Evolutionary conservation across 2,329 filamentous ascomycete genomes (phyloP).

Genomic region (Pseudonectria foliicola): DNA sequence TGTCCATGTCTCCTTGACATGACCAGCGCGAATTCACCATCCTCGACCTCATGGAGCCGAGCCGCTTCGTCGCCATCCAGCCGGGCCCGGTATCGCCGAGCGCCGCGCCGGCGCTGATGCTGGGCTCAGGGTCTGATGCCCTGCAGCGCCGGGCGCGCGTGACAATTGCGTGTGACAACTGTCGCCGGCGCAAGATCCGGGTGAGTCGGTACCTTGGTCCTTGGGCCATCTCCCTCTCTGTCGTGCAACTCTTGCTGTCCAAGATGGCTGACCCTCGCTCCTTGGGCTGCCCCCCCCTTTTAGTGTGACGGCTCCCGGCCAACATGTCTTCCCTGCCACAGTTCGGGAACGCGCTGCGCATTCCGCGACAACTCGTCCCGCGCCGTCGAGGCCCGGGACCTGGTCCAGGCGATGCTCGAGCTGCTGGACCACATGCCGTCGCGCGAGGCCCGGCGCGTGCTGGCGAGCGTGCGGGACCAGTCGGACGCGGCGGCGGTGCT

Average conservation of each 20-base stretch:
- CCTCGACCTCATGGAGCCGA: too few relatives aligned
- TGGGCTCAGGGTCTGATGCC: too few relatives aligned
- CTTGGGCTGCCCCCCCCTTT: not conserved
- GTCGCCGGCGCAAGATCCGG: conserved; percentile 16
- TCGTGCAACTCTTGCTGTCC: not conserved
- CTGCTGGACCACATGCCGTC: conserved; percentile 16
- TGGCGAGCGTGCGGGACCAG: conserved; percentile 15
- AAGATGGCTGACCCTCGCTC: too few relatives aligned
- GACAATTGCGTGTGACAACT: conserved; percentile 18
- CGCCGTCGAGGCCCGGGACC: not conserved
- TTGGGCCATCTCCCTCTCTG: not conserved
- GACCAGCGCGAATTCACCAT: too few relatives aligned
- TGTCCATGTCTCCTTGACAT: too few relatives aligned
- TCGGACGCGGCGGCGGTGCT: conserved; percentile 15
- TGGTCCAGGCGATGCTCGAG: conserved; percentile 16
- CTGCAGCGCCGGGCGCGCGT: conserved; percentile 14
- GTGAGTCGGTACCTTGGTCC: conserved; percentile 7
- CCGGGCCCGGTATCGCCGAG: too few relatives aligned
- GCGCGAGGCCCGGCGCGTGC: conserved; percentile 9
- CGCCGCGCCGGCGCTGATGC: too few relatives aligned
- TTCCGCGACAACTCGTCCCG: conserved; percentile 4
- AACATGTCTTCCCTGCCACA: conserved; percentile 10
- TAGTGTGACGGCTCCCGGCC: not conserved
- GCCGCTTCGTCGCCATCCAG: too few relatives aligned
- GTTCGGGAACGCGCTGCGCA: conserved; percentile 8